Base-by-base conservation (phyloP, 768 basidiomycete species). In the Hypholoma fasciculare region DNA sequence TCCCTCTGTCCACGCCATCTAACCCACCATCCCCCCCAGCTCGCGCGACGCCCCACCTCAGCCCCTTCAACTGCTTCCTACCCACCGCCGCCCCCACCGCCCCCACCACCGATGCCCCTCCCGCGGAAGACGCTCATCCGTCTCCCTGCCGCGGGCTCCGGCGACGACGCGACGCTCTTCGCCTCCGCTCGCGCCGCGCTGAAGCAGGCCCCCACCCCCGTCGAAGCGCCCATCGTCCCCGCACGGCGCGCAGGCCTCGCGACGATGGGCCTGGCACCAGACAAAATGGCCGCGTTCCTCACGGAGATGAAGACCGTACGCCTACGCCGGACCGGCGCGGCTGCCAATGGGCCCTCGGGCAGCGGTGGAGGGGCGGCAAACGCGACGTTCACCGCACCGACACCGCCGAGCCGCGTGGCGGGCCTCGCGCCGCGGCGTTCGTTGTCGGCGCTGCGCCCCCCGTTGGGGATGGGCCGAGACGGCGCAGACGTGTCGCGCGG, bases 271-370 rank as follows among this genome's bases (percentile, higher is more conserved):
- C 78, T 93, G 9, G 81, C 89, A 0, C 80, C 87, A 2, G 91
- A 92, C 60, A 89, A 92, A 69, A 91, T 93, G 88, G 88, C 87
- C 0, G 89, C 87, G 1, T 93, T 93, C 65, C 71, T 93, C 61
- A 85, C 74, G 6, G 91, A 93, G 69, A 85, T 93, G 79, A 92
- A 91, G 76, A 87, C 82, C 1, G 88, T 85, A 23, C 77, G 86
- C 49, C 65, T 93, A 51, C 80, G 82, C 60, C 90, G 82, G 69
- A 61, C 52, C 4, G 52, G 52, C 27, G 48, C 37, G n/a, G 19
- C 49, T 13, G 14, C 57, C n/a, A 12, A n/a, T 13, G 23, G 50
- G 50, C 1, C 7, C 19, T n/a, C 1, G 11, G 47, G 2, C 38
- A 30, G n/a, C 23, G 49, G 13, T 13, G 37, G 20, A 14, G 51